phyloP scores from a whole-genome alignment of 2,329 filamentous ascomycete species.

The Nemania sp. region DNA sequence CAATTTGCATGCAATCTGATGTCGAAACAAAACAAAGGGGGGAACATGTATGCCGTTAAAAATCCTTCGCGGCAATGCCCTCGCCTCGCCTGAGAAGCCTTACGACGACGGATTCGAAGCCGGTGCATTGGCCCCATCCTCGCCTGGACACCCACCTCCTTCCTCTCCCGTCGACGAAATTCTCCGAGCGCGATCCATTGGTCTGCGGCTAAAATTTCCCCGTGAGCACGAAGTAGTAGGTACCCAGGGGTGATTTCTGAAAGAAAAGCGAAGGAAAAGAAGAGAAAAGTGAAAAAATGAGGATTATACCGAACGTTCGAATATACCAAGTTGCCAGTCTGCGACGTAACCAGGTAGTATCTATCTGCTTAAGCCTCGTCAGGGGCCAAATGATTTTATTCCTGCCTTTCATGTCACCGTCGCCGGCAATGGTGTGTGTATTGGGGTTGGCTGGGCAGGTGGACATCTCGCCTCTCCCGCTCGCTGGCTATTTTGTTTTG shows the following conservation, averaged over 20 bases:
- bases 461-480: constrained; percentile 1
- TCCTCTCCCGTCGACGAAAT: constrained; percentile 23
- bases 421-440: not conserved
- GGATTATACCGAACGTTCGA: too few species aligned
- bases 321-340: too few species aligned
- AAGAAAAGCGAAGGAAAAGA: too few species aligned
- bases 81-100: constrained; percentile 17
- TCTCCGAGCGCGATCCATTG: constrained; percentile 18
- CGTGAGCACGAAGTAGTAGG: too few species aligned
- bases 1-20: not conserved
- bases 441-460: not conserved
- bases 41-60: not conserved
- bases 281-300: too few species aligned
- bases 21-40: not conserved
- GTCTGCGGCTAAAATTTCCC: constrained; percentile 8
- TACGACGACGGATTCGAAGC: constrained; percentile 6
- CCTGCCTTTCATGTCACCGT: not conserved
- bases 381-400: too few species aligned
- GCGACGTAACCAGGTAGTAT: too few species aligned
- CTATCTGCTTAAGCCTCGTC: too few species aligned
- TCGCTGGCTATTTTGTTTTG: constrained; percentile 12
- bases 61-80: constrained; percentile 20
- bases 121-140: constrained; percentile 16
- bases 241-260: not conserved
- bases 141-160: constrained; percentile 18